Evolutionary conservation across 2,329 filamentous ascomycete species (phyloP).

Genomic region (Colletotrichum sojae): DNA sequence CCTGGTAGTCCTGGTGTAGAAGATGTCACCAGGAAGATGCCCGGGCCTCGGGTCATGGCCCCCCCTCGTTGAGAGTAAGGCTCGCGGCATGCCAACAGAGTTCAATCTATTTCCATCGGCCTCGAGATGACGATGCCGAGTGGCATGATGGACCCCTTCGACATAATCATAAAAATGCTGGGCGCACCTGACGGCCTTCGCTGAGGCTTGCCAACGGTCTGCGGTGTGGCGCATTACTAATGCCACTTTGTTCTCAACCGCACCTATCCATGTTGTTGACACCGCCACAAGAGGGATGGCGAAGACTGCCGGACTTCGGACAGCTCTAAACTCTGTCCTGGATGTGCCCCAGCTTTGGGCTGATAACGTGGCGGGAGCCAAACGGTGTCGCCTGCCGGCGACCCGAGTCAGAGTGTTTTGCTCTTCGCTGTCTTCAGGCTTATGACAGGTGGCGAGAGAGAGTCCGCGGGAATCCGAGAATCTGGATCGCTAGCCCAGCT

Average conservation of each 20-base stretch:
- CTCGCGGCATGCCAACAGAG: constrained; percentile 4
- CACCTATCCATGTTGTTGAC: constrained; percentile 19
- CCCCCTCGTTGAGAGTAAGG: neutral
- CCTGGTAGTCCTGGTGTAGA: neutral
- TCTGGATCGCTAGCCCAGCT: constrained; percentile 12
- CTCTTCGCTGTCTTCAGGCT: neutral
- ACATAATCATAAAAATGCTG: constrained; percentile 2
- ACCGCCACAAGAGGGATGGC: constrained; percentile 8
- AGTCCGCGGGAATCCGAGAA: constrained; percentile 21
- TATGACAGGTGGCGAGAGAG: neutral
- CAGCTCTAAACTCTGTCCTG: constrained; percentile 24
- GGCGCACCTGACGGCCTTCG: constrained; percentile 1
- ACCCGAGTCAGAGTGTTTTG: constrained; percentile 25
- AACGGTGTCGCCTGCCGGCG: constrained; percentile 20
- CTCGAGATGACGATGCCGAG: neutral
- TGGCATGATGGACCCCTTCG: constrained; percentile 3
- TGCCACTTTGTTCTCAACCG: constrained; percentile 21
- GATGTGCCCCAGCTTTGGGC: neutral
- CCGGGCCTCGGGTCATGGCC: neutral
- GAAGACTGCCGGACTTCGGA: constrained; percentile 8
- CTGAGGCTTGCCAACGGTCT: constrained; percentile 26
- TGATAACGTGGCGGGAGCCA: neutral
- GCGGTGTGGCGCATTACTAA: constrained; percentile 36
- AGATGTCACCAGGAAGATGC: neutral
- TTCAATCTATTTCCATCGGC: constrained; percentile 10